Evolutionary conservation across 225 moss, liverwort and hornwort species (phyloP).

Genomic region (Thuidium tamariscinum): DNA sequence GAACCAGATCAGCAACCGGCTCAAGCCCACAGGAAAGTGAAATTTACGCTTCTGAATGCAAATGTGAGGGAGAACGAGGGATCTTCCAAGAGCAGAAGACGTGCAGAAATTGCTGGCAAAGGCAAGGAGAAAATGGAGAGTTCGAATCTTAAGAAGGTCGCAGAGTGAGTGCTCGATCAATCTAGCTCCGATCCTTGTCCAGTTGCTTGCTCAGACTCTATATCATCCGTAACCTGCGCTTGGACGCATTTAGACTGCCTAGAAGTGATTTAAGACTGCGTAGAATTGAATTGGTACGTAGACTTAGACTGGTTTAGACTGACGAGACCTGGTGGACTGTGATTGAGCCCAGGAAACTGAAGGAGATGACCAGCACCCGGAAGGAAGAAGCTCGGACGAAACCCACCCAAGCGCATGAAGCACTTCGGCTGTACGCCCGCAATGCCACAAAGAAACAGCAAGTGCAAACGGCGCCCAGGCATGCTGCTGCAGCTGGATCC

Average conservation of each 20-base stretch:
- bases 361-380: neutral
- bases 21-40: neutral
- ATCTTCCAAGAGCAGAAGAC: neutral
- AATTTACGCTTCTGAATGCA: too few relatives aligned
- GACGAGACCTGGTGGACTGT: neutral
- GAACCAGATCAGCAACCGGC: too few relatives aligned
- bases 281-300: neutral
- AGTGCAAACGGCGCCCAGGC: neutral
- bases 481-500: neutral
- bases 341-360: neutral
- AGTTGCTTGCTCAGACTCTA: neutral
- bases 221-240: neutral
- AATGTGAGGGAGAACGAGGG: neutral
- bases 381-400: neutral
- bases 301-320: neutral
- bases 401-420: neutral
- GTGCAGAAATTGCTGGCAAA: neutral
- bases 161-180: neutral
- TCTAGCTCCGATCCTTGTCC: neutral
- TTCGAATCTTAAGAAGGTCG: neutral
- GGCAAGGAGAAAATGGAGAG: neutral
- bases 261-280: too few relatives aligned
- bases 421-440: neutral
- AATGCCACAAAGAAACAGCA: neutral
- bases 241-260: neutral